phyloP scores from a whole-genome alignment of 169 alveolate species.

The Perkinsus olseni region DNA sequence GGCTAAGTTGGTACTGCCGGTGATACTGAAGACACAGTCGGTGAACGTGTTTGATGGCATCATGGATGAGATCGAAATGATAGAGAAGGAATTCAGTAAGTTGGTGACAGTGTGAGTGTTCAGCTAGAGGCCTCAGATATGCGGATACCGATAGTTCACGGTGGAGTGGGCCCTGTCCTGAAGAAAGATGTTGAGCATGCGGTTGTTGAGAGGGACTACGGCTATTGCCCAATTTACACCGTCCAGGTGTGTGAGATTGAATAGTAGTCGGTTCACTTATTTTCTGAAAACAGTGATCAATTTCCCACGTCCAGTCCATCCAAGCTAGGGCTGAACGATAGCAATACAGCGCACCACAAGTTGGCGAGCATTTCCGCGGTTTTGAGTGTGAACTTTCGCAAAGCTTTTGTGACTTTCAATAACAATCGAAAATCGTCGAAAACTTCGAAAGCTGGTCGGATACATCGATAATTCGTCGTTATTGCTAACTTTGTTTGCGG shows the following conservation, averaged over 20 bases:
- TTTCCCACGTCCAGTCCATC: no score
- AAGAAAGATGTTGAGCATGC: constrained; percentile 74
- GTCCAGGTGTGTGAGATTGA: constrained; percentile 61
- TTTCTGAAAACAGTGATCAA: background rate
- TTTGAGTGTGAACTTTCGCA: no score
- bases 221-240: constrained; percentile 65
- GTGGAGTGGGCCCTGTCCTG: constrained; percentile 29
- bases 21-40: constrained; percentile 55
- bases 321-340: no score
- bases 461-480: background rate
- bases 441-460: no score
- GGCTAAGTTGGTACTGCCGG: constrained; percentile 43
- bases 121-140: constrained; percentile 15
- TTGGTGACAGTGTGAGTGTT: background rate
- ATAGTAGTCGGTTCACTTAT: constrained; percentile 12
- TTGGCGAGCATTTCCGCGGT: no score
- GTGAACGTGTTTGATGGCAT: constrained; percentile 61
- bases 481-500: background rate
- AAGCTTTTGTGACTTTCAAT: no score
- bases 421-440: no score
- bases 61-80: constrained; percentile 55
- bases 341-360: no score
- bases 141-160: constrained; percentile 11
- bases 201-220: constrained; percentile 56
- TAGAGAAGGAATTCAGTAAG: constrained; percentile 34